phyloP scores from a whole-genome alignment of 2,329 filamentous ascomycete genomes.

The Calonectria multiphialidica region DNA sequence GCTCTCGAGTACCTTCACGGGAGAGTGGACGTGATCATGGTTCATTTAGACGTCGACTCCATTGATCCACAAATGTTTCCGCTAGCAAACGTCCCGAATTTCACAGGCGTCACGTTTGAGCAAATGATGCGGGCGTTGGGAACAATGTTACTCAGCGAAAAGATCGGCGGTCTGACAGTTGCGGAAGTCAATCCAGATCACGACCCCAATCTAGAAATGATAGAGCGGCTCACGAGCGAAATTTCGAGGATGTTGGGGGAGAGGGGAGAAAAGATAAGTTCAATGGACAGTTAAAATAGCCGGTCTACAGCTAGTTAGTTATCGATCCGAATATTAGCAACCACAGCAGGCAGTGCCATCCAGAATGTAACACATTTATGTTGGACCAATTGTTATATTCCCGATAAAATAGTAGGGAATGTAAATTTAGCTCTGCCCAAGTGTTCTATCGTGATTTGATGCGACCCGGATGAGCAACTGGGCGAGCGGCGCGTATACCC shows the following conservation, averaged over 20 bases:
- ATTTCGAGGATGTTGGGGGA: slow-evolving; percentile 21
- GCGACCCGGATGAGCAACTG: no score
- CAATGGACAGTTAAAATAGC: neutral
- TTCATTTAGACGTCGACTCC: slow-evolving; percentile 37
- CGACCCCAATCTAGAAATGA: slow-evolving; percentile 31
- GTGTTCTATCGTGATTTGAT: no score
- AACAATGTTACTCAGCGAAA: slow-evolving; percentile 14
- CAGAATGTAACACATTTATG: neutral
- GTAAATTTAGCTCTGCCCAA: no score
- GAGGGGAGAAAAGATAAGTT: neutral
- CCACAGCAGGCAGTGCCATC: neutral
- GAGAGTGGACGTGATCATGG: slow-evolving; percentile 34
- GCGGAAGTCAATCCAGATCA: slow-evolving; percentile 39
- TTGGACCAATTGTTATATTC: no score
- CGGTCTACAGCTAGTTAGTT: neutral
- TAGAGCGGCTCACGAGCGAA: slow-evolving; percentile 18
- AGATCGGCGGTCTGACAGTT: slow-evolving; percentile 29
- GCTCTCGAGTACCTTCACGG: slow-evolving; percentile 28
- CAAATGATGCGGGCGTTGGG: slow-evolving; percentile 34
- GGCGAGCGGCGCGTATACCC: no score
- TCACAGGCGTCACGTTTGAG: slow-evolving; percentile 35
- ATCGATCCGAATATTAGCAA: neutral
- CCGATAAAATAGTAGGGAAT: no score
- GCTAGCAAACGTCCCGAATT: slow-evolving; percentile 35
- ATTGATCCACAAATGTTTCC: slow-evolving; percentile 36